phyloP scores from a whole-genome alignment of 768 basidiomycete species.

The Phylloporus arenicola region DNA sequence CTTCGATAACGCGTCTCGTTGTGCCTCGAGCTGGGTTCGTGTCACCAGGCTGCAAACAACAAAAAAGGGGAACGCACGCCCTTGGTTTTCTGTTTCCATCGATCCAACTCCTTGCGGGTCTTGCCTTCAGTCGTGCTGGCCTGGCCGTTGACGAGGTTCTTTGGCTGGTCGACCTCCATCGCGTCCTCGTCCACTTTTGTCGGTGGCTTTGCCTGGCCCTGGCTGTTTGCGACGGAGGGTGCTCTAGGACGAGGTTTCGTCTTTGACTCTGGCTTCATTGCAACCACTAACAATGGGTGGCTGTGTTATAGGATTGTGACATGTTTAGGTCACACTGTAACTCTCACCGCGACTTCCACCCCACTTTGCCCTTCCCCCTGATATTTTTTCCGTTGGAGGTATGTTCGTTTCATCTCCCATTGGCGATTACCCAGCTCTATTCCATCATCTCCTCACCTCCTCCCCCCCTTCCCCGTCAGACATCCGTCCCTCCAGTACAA shows the following conservation, averaged over 20 bases:
- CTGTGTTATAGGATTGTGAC: conserved; percentile 16
- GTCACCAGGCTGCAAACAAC: not conserved
- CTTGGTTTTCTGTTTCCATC: conserved; percentile 28
- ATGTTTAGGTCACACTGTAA: conserved; percentile 8
- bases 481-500: conserved; percentile 37
- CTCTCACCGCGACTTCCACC: conserved; percentile 4
- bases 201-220: not conserved
- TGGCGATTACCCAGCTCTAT: conserved; percentile 49
- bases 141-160: conserved; percentile 1
- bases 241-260: conserved; percentile 16
- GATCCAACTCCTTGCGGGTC: conserved; percentile 23
- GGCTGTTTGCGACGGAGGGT: not conserved
- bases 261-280: conserved; percentile 10
- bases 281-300: conserved; percentile 7
- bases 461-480: conserved; percentile 49
- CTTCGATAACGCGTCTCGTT: conserved; percentile 42
- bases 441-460: conserved; percentile 51
- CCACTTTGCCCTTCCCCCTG: not conserved
- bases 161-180: conserved; percentile 11
- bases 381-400: conserved; percentile 23
- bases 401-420: conserved; percentile 29
- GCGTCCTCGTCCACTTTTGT: conserved; percentile 3
- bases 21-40: conserved; percentile 29
- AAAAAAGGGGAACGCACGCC: conserved; percentile 12
- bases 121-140: conserved; percentile 7